Conservation (phyloP, 805 yeast species). For the Blastobotrys muscicola region DNA sequence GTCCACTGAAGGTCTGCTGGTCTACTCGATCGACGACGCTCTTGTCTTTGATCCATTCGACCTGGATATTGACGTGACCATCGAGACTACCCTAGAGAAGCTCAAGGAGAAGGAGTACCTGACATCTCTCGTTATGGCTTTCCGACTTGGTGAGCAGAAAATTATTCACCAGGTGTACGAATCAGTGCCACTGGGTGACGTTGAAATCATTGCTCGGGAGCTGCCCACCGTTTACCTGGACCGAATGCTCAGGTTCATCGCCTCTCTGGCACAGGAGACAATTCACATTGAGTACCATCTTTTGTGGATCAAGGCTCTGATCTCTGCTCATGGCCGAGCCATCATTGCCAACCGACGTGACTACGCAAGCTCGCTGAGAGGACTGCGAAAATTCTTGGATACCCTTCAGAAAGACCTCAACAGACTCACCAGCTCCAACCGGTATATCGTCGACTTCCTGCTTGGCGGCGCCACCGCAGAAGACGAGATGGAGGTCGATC, state of each 20-base stretch:
- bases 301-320: conserved; percentile 64
- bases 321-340: conserved; percentile 69
- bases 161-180: conserved; percentile 69
- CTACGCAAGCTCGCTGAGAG: conserved; percentile 54
- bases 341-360: conserved; percentile 53
- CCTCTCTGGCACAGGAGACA: conserved; percentile 44
- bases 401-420: conserved; percentile 62
- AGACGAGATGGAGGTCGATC: conserved; percentile 7
- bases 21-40: conserved; percentile 70
- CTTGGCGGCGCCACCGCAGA: conserved; percentile 3
- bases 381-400: conserved; percentile 65
- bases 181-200: conserved; percentile 58
- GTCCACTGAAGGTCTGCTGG: conserved; percentile 83
- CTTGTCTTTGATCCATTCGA: conserved; percentile 89
- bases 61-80: conserved; percentile 85
- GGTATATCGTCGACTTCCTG: conserved; percentile 16
- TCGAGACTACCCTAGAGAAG: conserved; percentile 57
- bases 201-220: conserved; percentile 54
- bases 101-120: conserved; percentile 54
- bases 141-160: conserved; percentile 76
- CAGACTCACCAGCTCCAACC: conserved; percentile 21
- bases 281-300: conserved; percentile 80
- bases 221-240: conserved; percentile 71
- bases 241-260: conserved; percentile 59
- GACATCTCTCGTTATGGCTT: conserved; percentile 82